These are phyloP conservation scores for Vitis labrusca DNA, from an alignment of 164 flowering plant genomes.

Conservation along the genomic window DNA sequence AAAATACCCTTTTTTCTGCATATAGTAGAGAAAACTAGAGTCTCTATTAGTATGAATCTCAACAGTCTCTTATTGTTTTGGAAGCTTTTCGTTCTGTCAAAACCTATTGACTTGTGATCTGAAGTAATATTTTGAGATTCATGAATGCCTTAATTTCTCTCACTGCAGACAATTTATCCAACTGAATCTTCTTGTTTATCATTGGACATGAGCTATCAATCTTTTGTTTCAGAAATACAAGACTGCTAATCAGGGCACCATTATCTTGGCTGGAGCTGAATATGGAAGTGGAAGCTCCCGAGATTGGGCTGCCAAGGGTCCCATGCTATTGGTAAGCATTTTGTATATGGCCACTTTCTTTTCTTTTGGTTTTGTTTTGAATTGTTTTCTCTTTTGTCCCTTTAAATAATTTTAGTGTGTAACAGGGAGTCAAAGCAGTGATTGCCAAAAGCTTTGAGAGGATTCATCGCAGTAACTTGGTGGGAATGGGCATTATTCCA, in stretches of 20 bases:
- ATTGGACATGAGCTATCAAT: not conserved
- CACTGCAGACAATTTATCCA: not conserved
- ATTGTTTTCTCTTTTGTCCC: not conserved
- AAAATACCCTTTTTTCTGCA: too few relatives aligned
- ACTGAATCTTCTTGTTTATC: not conserved
- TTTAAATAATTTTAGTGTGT: conserved; percentile 2
- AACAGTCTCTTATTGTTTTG: too few relatives aligned
- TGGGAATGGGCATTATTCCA: conserved; percentile 85
- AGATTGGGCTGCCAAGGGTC: conserved; percentile 90
- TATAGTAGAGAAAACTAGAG: too few relatives aligned
- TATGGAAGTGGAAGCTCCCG: conserved; percentile 88
- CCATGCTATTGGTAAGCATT: conserved; percentile 58
- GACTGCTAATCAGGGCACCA: conserved; percentile 51
- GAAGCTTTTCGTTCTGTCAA: too few relatives aligned
- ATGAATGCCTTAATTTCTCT: not conserved
- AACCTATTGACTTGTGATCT: not conserved
- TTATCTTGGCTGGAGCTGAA: conserved; percentile 76
- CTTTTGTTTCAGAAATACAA: conserved; percentile 58
- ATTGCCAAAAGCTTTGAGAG: conserved; percentile 88
- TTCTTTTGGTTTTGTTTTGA: conserved; percentile 1
- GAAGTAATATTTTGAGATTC: not conserved
- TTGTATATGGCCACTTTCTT: not conserved
- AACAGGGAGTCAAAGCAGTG: conserved; percentile 85
- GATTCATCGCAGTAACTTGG: conserved; percentile 84
- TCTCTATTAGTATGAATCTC: too few relatives aligned